phyloP scores from a whole-genome alignment of 306 rosid species.

The Trichosanthes cucumerina region DNA sequence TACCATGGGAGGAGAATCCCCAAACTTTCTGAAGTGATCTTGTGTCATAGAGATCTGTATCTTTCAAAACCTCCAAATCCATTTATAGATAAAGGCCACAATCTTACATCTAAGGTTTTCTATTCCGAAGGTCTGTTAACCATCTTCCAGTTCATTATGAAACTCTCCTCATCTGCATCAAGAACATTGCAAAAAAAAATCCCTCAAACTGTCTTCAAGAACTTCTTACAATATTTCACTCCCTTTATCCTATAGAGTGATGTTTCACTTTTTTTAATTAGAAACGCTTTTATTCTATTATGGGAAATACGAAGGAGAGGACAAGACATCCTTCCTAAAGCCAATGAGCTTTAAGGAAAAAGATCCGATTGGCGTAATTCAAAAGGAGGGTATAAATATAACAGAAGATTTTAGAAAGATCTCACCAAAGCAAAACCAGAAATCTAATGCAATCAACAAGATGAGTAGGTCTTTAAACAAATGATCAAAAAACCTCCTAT shows the following conservation, averaged over 20 bases:
- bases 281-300: background rate
- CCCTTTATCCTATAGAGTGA: background rate
- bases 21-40: background rate
- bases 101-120: background rate
- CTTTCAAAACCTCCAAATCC: background rate
- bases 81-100: background rate
- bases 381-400: background rate
- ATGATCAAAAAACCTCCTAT: background rate
- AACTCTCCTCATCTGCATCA: background rate
- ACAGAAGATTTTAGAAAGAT: background rate
- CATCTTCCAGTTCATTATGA: background rate
- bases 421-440: background rate
- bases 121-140: background rate
- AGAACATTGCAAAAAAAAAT: background rate
- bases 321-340: background rate
- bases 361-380: background rate
- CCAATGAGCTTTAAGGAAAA: background rate
- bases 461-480: background rate
- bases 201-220: background rate
- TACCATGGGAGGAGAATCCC: background rate
- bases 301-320: background rate
- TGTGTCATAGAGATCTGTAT: background rate
- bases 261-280: background rate
- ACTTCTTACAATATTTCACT: background rate
- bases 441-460: background rate